A percentile compares a stretch with the other conserved stretches of the same genome.
phyloP scores from a whole-genome alignment of 805 yeast genomes.

The Jamesozyma jinghongensis region DNA sequence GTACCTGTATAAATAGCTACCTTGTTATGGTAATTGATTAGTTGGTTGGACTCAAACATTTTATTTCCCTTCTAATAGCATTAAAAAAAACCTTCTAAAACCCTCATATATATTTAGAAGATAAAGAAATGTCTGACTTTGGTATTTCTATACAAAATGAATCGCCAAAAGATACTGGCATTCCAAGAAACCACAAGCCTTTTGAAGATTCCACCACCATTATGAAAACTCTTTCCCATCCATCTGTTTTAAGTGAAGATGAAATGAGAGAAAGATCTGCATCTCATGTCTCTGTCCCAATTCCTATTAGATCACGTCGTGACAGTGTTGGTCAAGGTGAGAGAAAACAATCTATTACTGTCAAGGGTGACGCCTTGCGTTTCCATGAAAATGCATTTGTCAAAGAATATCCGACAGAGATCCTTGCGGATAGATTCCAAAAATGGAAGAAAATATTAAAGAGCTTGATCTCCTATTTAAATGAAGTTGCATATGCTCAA shows the following conservation, averaged over 20 bases:
- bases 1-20: too few species aligned
- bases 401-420: slow-evolving; percentile 58
- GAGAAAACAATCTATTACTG: slow-evolving; percentile 1
- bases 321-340: neutral
- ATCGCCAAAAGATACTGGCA: neutral
- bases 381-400: slow-evolving; percentile 10
- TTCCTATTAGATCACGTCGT: slow-evolving; percentile 14
- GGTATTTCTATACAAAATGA: neutral
- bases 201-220: neutral
- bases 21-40: too few species aligned
- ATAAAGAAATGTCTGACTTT: too few species aligned
- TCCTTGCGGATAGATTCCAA: slow-evolving; percentile 65
- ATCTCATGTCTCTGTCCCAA: slow-evolving; percentile 24
- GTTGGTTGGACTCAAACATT: too few species aligned
- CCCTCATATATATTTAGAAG: too few species aligned
- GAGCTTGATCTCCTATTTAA: slow-evolving; percentile 57
- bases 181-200: neutral
- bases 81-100: too few species aligned
- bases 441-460: slow-evolving; percentile 72
- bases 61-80: too few species aligned
- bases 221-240: neutral
- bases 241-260: neutral
- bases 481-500: slow-evolving; percentile 66
- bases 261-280: slow-evolving; percentile 17
- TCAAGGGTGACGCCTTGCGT: neutral